Conservation (phyloP, 164 flowering plant species). For the Kalanchoe fedtschenkoi region DNA sequence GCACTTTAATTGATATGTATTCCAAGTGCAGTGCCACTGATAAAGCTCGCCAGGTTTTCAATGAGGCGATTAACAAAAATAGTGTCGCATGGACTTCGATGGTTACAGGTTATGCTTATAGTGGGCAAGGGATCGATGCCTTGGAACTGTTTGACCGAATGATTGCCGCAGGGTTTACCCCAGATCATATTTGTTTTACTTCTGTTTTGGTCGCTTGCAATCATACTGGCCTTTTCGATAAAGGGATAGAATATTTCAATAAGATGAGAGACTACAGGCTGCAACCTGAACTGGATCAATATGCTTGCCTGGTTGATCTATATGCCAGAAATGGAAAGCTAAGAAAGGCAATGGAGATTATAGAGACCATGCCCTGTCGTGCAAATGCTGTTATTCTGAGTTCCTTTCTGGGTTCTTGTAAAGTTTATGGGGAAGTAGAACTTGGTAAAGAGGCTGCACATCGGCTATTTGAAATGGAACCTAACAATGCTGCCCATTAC, state of each 20-base stretch:
- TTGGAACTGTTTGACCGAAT: slow-evolving; percentile 28
- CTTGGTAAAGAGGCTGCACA: slow-evolving; percentile 32
- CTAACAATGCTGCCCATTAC: slow-evolving; percentile 22
- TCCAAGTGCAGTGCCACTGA: slow-evolving; percentile 36
- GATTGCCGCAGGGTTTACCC: slow-evolving; percentile 16
- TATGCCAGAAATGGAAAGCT: slow-evolving; percentile 35
- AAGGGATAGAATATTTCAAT: slow-evolving; percentile 30
- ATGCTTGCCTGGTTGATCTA: slow-evolving; percentile 42
- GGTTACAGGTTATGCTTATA: slow-evolving; percentile 37
- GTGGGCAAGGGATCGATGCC: slow-evolving; percentile 31
- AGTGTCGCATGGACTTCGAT: slow-evolving; percentile 32
- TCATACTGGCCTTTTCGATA: slow-evolving; percentile 38
- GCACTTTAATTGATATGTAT: slow-evolving; percentile 42
- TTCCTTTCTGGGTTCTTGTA: slow-evolving; percentile 40
- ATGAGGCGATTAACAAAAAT: slow-evolving; percentile 20
- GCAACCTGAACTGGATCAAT: slow-evolving; percentile 37
- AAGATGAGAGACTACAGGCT: slow-evolving; percentile 33
- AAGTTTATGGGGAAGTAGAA: slow-evolving; percentile 26
- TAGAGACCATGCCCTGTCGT: slow-evolving; percentile 34
- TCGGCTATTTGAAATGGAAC: slow-evolving; percentile 23
- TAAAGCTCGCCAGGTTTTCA: slow-evolving; percentile 26
- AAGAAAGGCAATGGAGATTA: slow-evolving; percentile 33
- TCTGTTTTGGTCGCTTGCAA: slow-evolving; percentile 45
- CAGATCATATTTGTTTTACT: slow-evolving; percentile 36
- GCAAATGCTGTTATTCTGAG: slow-evolving; percentile 36